A percentile compares a stretch with the other conserved stretches of the same genome.
Conservation (phyloP, 2,329 filamentous ascomycete genomes). For the Aspergillus clavatus region DNA sequence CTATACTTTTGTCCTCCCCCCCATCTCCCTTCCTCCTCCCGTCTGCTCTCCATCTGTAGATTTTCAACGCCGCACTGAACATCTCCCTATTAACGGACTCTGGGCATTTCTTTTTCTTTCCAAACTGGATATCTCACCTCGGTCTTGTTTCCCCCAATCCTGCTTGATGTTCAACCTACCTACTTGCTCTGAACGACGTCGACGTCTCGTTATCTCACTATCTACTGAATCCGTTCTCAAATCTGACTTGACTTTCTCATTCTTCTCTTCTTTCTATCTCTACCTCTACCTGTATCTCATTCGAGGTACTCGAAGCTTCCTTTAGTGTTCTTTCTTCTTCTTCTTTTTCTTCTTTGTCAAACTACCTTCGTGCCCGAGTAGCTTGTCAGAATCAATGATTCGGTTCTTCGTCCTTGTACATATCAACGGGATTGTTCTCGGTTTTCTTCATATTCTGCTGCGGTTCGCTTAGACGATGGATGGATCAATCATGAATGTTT, state of each 20-base stretch:
- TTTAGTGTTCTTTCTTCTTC: too few species aligned
- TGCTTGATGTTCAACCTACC: too few species aligned
- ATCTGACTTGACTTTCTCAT: neutral
- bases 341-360: conserved; percentile 2
- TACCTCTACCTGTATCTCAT: conserved; percentile 2
- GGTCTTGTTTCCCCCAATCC: neutral
- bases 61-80: neutral
- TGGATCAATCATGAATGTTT: conserved; percentile 7
- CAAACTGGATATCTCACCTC: neutral
- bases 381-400: neutral
- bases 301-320: too few species aligned
- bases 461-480: neutral
- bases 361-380: conserved; percentile 12
- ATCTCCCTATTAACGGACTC: neutral
- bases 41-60: neutral
- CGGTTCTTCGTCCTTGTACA: conserved; percentile 8
- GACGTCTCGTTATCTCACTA: neutral
- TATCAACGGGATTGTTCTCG: conserved; percentile 1
- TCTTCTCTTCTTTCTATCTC: neutral
- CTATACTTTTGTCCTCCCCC: too few species aligned
- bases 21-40: neutral
- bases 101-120: neutral
- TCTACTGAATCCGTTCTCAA: neutral
- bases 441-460: conserved; percentile 7
- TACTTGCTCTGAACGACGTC: neutral